These are phyloP conservation scores for Knoxdaviesia proteae DNA, from an alignment of 2,329 filamentous ascomycete genomes.

Conservation along the genomic window DNA sequence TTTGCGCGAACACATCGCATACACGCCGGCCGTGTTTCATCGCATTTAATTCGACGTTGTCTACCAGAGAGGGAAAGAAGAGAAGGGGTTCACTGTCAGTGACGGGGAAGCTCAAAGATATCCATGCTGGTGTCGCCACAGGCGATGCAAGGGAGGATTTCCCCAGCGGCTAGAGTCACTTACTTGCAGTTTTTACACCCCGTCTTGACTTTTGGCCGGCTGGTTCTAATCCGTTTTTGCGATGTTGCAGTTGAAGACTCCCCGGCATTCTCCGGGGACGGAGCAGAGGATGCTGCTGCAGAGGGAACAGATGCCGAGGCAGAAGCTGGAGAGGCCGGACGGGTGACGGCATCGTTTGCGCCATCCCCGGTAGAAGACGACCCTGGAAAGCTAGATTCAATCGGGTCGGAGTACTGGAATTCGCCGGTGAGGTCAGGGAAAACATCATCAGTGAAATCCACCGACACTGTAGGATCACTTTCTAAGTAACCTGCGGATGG, in stretches of 20 bases:
- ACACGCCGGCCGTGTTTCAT: constrained; percentile 40
- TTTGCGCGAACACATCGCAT: constrained; percentile 37
- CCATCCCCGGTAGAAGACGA: neutral
- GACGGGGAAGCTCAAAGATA: neutral
- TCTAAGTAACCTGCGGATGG: too few relatives aligned
- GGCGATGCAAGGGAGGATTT: too few relatives aligned
- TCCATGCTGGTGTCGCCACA: too few relatives aligned
- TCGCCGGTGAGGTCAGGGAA: too few relatives aligned
- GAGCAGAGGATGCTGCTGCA: neutral
- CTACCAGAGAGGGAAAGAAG: constrained; percentile 13
- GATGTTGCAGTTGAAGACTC: neutral
- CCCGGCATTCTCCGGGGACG: neutral
- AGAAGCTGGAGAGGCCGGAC: neutral
- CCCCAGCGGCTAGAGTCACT: constrained; percentile 11
- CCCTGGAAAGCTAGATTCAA: neutral
- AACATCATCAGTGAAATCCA: too few relatives aligned
- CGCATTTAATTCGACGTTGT: constrained; percentile 43
- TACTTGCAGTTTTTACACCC: constrained; percentile 50
- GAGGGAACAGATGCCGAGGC: neutral
- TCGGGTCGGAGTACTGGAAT: neutral
- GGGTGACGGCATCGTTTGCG: neutral
- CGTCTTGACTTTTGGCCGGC: constrained; percentile 43
- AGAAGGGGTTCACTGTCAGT: neutral
- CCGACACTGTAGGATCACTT: too few relatives aligned
- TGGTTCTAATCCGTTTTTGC: constrained; percentile 25